A percentile compares a stretch with the other conserved stretches of the same genome.
Evolutionary conservation across 2,329 filamentous ascomycete species (phyloP).

Genomic region (Cladorrhinum sp.): DNA sequence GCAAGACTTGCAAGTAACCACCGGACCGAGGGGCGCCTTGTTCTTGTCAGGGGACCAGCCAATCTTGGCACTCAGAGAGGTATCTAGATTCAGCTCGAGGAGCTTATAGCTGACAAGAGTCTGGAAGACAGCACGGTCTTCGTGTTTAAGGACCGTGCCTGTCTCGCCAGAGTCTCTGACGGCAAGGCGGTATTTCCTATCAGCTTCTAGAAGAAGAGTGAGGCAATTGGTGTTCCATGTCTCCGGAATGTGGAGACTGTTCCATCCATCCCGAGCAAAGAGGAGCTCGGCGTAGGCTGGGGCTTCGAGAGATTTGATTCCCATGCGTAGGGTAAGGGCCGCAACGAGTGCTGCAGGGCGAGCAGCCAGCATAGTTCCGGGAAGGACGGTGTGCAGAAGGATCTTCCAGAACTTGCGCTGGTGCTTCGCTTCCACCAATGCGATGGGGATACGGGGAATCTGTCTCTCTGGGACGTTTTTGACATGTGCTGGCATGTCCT

Average conservation of each 20-base stretch:
- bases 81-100: slow-evolving; percentile 45
- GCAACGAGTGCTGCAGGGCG: slow-evolving; percentile 47
- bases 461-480: slow-evolving; percentile 30
- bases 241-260: slow-evolving; percentile 45
- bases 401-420: slow-evolving; percentile 45
- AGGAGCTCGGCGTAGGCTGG: slow-evolving; percentile 42
- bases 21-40: slow-evolving; percentile 41
- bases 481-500: slow-evolving; percentile 45
- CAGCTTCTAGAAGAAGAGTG: slow-evolving; percentile 45
- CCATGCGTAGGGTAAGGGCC: slow-evolving; percentile 47
- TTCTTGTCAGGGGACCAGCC: slow-evolving; percentile 47
- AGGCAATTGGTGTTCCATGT: slow-evolving; percentile 48
- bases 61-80: slow-evolving; percentile 40
- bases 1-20: slow-evolving; percentile 41
- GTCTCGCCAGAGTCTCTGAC: slow-evolving; percentile 8
- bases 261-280: slow-evolving; percentile 43
- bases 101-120: slow-evolving; percentile 45
- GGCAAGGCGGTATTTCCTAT: slow-evolving; percentile 32
- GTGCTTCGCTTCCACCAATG: slow-evolving; percentile 37
- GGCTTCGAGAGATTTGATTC: slow-evolving; percentile 40
- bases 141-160: slow-evolving; percentile 32
- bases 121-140: slow-evolving; percentile 42
- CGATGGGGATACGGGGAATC: slow-evolving; percentile 44
- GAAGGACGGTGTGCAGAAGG: slow-evolving; percentile 46
- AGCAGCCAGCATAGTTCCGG: slow-evolving; percentile 44